Evolutionary conservation across 257 asterid genomes (phyloP).

Genomic region (Asclepias syriaca): DNA sequence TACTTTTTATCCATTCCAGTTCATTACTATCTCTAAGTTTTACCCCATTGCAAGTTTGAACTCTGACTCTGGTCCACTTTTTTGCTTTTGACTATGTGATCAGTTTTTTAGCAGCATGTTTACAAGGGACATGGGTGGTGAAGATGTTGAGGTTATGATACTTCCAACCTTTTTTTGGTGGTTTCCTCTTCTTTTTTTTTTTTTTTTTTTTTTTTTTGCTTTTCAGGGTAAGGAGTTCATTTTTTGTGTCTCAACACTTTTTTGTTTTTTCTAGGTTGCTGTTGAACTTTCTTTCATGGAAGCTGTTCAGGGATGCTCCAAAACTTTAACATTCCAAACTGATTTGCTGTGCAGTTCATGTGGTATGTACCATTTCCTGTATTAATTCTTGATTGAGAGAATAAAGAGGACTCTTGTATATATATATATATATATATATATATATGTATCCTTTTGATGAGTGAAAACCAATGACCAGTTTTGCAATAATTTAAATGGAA

Average conservation of each 20-base stretch:
- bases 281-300: conserved; percentile 91
- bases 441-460: not conserved
- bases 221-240: not conserved
- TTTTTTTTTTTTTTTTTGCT: not conserved
- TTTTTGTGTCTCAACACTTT: conserved; percentile 14
- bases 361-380: conserved; percentile 41
- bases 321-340: conserved; percentile 57
- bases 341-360: conserved; percentile 73
- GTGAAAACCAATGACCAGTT: not conserved
- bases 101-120: conserved; percentile 56
- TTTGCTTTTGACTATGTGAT: conserved; percentile 15
- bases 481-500: not conserved
- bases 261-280: conserved; percentile 39
- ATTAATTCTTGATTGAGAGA: not conserved
- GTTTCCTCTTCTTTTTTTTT: not conserved
- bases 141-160: conserved; percentile 69
- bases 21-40: conserved; percentile 10
- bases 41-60: conserved; percentile 11
- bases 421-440: not conserved
- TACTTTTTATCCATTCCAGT: not conserved
- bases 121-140: conserved; percentile 65
- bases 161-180: not conserved
- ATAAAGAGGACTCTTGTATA: not conserved
- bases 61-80: conserved; percentile 22
- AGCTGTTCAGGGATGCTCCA: conserved; percentile 93